phyloP scores from a whole-genome alignment of 176 grass and related monocot species.

The Pharus latifolius region DNA sequence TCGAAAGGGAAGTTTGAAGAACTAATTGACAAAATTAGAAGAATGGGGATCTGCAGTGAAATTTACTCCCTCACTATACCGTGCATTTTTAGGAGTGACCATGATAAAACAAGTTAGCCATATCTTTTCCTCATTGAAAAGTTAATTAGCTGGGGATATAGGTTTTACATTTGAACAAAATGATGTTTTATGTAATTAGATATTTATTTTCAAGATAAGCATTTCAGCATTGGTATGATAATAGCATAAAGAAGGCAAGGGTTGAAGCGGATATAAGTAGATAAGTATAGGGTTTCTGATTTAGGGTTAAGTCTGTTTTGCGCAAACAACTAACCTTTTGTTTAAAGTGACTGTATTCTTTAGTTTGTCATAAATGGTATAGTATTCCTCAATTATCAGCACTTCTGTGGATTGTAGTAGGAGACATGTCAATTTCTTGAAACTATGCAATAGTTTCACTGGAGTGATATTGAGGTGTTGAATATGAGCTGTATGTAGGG shows the following conservation, averaged over 20 bases:
- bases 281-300: background rate
- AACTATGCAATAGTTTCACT: background rate
- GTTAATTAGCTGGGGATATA: background rate
- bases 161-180: background rate
- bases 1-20: no score
- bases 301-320: background rate
- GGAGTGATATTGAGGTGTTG: background rate
- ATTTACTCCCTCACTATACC: no score
- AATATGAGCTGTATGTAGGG: slow-evolving; percentile 7
- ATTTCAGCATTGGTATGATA: background rate
- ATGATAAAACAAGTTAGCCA: no score
- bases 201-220: background rate
- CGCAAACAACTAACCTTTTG: background rate
- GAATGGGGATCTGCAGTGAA: no score
- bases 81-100: no score
- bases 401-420: background rate
- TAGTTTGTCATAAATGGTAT: background rate
- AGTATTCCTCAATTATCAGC: background rate
- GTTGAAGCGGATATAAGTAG: background rate
- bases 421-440: background rate
- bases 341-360: background rate
- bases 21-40: no score
- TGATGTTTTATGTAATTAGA: background rate
- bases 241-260: background rate
- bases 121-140: slow-evolving; percentile 2